Base-by-base conservation (phyloP, 2,329 filamentous ascomycete genomes). In the Colletotrichum orbiculare region DNA sequence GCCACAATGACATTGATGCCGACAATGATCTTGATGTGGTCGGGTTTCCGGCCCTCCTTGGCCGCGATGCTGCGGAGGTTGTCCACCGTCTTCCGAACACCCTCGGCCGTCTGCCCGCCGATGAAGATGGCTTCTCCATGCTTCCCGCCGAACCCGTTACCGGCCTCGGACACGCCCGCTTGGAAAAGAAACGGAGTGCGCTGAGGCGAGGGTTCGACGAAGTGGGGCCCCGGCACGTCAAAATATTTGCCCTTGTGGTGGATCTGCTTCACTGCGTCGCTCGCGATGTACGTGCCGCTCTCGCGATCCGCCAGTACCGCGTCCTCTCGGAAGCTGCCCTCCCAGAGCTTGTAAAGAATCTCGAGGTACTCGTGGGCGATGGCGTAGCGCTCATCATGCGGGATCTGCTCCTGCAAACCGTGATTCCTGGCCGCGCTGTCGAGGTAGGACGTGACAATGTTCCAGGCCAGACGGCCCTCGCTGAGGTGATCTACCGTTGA, bases 401-500 rank as follows among this genome's bases (percentile, higher is more conserved):
- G 76, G 1, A 82, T 79, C 69, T 90, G 88, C 39, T 86, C 79
- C 2, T 81, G 77, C 60, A 83, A 82, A 0, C 87, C 86, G 41
- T 91, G 77, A 68, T 91, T 91, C 1, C 85, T 79, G 0, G 89
- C 89, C 0, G 89, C 89, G 2, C 85, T 88, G 70, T 91, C 87
- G 1, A 91, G 81, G 68, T 91, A 91, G 33, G 87, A 86, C 0
- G 89, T 91, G 1, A 91, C 89, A 54, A 92, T 85, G 76, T 78
- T 78, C 76, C 75, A 78, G 9, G 72, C 76, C 2, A 78, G 73
- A 52, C 88, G 80, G n/a, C 89, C 88, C 52, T 85, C 85, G 1
- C 87, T 87, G 9, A 91, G 76, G 72, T 91, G 89, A 70, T 92
- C 89, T 0, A 91, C 79, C 0, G 89, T 91, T 4, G 85, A 87